Base-by-base conservation (phyloP, 495 filamentous ascomycete species). In the Podospora conica region DNA sequence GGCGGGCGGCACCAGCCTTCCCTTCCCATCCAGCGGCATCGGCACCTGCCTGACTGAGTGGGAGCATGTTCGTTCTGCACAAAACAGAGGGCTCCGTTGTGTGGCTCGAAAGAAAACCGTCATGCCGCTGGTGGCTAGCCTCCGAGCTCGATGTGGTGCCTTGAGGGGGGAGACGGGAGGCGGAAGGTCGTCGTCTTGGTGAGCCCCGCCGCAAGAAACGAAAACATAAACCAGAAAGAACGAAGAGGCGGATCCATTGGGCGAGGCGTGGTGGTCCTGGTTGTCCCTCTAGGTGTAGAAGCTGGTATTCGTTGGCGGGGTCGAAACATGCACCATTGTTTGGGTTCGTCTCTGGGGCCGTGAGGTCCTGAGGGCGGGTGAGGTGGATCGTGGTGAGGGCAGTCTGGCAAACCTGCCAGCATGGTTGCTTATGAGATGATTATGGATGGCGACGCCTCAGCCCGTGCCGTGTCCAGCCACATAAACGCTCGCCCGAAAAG, bases 401-500 rank as follows among this genome's bases (percentile, higher is more conserved):
- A 23, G 40, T 56, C 28, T 53, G 40, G 27, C 57, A 53, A 15
- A 23, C 48, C 31, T 33, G 24, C 18, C 58, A 60, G 61, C 48
- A 33, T 61, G 56, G 65, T 56, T 71, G 73, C 73, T 72, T 72
- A 74, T 70, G 69, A 65, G 68, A 75, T 72, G 71, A 70, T 74
- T 74, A 75, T 72, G 68, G 68, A 64, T 59, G 62, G 68, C 58
- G 62, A 64, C 31, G 48, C 29, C 60, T 64, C 55, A 64, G 72
- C 58, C 73, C 63, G 73, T 72, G 69, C 73, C 73, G 69, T 68
- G 69, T 67, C 65, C 53, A 66, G 56, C 55, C 67, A 63, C 40
- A 48, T 18, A 48, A 48, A 48, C 40, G 40, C 40, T 48, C 40
- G 40, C 40, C 40, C 57, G 21, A 57, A 25, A 24, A 6, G 55